Conservation (phyloP, 192 early-diverging fungal species). For the Entomortierella lignicola region DNA sequence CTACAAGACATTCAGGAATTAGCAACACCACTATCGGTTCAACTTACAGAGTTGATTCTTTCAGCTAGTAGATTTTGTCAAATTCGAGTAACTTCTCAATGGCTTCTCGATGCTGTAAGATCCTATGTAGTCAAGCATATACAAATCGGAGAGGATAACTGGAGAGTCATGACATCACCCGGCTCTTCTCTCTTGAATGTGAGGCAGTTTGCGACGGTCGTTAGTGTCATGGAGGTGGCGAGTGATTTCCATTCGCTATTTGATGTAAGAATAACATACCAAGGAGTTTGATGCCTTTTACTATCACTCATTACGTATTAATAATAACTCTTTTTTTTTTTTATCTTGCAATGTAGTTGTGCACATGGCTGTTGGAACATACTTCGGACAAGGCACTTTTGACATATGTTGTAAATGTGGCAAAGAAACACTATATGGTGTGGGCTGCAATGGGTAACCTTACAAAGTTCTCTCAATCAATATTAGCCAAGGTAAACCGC, state of each 20-base stretch:
- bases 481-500: constrained; percentile 31
- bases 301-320: too few species aligned
- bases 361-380: constrained; percentile 65
- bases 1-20: constrained; percentile 40
- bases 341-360: constrained; percentile 25
- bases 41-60: constrained; percentile 51
- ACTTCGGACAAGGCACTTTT: constrained; percentile 61
- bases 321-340: too few species aligned
- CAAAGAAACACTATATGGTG: constrained; percentile 59
- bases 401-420: constrained; percentile 60
- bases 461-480: constrained; percentile 40
- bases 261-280: constrained; percentile 44
- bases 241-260: constrained; percentile 61
- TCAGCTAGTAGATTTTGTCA: constrained; percentile 60
- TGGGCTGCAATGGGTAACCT: constrained; percentile 60
- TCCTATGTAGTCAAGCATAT: constrained; percentile 59
- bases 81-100: constrained; percentile 57
- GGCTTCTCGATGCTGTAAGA: constrained; percentile 58
- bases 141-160: constrained; percentile 73
- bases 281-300: neutral
- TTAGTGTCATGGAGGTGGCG: constrained; percentile 59
- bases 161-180: constrained; percentile 82
- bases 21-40: constrained; percentile 38
- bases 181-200: constrained; percentile 80
- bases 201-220: constrained; percentile 68